A percentile compares a stretch with the other conserved stretches of the same genome.
These are phyloP conservation scores for Sporothrix schenckii DNA, from an alignment of 2,329 filamentous ascomycete genomes.

Conservation along the genomic window DNA sequence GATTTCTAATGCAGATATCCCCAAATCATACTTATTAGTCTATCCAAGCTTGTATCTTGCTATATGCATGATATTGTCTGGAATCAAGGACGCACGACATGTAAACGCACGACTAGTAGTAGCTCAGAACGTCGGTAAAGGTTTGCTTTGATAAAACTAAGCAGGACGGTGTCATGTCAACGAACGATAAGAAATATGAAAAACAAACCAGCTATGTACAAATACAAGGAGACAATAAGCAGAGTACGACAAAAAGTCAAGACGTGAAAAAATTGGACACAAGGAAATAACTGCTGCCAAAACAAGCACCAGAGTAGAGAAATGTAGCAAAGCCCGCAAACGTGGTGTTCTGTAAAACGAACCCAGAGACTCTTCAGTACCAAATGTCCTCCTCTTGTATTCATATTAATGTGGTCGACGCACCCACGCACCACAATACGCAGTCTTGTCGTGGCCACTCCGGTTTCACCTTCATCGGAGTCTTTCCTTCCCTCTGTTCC, in stretches of 20 bases:
- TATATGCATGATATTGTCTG: not conserved
- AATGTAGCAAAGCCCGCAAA: not conserved
- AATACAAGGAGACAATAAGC: not conserved
- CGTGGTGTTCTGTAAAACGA: not conserved
- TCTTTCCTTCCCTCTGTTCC: not conserved
- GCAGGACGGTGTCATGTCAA: not conserved
- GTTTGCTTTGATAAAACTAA: not conserved
- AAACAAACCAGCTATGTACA: not conserved
- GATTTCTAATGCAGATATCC: slow-evolving; percentile 66
- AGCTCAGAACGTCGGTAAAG: too few species aligned
- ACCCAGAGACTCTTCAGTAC: not conserved
- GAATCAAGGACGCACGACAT: not conserved
- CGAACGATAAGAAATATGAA: not conserved
- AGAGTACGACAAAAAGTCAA: not conserved
- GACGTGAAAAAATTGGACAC: not conserved
- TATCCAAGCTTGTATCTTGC: not conserved
- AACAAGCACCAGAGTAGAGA: not conserved
- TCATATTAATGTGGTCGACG: not conserved
- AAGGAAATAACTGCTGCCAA: not conserved
- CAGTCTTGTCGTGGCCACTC: not conserved
- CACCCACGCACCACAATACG: too few species aligned
- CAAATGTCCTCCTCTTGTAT: not conserved
- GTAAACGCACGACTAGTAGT: too few species aligned
- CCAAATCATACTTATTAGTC: slow-evolving; percentile 36
- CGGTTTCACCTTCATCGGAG: not conserved